A percentile compares a stretch with the other conserved stretches of the same genome.
These are phyloP conservation scores for Neonectria faginata DNA, from an alignment of 2,329 filamentous ascomycete genomes.

Conservation along the genomic window DNA sequence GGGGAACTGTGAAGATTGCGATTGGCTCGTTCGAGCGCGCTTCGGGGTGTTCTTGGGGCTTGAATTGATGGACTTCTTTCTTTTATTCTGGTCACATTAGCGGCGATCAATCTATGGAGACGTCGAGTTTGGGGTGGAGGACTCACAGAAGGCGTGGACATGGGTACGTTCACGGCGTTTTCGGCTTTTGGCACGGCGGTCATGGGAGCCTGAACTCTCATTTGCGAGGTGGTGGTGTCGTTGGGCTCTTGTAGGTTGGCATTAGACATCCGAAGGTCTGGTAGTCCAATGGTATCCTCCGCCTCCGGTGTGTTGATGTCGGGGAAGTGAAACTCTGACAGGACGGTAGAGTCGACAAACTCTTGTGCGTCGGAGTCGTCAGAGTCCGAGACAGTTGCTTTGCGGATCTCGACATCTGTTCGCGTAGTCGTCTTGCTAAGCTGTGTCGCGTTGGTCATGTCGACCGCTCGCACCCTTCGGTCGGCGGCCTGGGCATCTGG, in stretches of 20 bases:
- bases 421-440: no score
- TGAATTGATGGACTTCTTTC: not conserved
- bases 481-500: not conserved
- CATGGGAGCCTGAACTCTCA: not conserved
- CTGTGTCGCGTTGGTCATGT: no score
- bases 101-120: no score
- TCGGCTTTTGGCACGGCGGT: not conserved
- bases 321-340: no score
- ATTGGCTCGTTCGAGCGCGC: not conserved
- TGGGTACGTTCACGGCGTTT: not conserved
- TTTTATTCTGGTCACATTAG: constrained; percentile 1
- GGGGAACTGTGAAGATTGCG: not conserved
- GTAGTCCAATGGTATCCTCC: no score
- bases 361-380: no score
- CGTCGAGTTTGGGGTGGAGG: no score
- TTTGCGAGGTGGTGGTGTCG: no score
- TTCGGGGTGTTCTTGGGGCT: not conserved
- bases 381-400: no score
- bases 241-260: not conserved
- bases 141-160: not conserved
- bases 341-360: no score
- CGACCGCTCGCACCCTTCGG: not conserved
- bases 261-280: not conserved
- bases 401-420: no score
- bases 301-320: no score